phyloP scores from a whole-genome alignment of 208 protist genomes.

The Leishmania gerbilli region DNA sequence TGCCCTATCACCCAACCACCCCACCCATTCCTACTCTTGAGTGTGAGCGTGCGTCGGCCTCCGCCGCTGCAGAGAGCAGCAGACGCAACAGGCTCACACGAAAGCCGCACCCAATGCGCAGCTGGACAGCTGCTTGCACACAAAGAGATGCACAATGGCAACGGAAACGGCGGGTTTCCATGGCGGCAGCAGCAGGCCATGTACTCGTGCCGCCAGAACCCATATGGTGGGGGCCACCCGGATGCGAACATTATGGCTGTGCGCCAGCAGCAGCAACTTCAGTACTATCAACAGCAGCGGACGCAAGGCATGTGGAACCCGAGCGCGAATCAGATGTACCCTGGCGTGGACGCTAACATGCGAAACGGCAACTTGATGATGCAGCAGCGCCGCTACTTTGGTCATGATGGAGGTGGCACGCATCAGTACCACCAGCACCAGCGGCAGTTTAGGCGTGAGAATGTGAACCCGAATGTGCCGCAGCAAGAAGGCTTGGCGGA shows the following conservation, averaged over 20 bases:
- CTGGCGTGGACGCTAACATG: constrained; percentile 13
- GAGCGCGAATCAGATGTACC: constrained; percentile 2
- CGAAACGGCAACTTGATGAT: constrained; percentile 7
- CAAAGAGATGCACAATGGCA: constrained; percentile 8
- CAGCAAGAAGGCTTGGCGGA: constrained; percentile 26
- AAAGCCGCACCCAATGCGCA: background rate
- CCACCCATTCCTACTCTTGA: background rate
- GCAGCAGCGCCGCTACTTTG: constrained; percentile 7
- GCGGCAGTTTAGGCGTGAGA: constrained; percentile 13
- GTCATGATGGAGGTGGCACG: background rate
- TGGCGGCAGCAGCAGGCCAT: constrained; percentile 9
- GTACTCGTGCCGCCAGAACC: constrained; percentile 6
- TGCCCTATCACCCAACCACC: background rate
- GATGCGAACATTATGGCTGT: constrained; percentile 25
- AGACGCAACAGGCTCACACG: background rate
- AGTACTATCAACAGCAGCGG: constrained; percentile 13
- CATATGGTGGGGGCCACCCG: background rate
- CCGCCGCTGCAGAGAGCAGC: background rate
- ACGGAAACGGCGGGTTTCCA: background rate
- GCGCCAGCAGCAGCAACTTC: constrained; percentile 14
- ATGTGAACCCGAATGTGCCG: constrained; percentile 7
- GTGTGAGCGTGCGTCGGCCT: background rate
- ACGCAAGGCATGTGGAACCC: constrained; percentile 6
- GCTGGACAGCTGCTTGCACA: background rate
- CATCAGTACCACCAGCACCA: constrained; percentile 25